Conservation (phyloP, 202 grass and related monocot genomes). For the Elaeis oleifera region DNA sequence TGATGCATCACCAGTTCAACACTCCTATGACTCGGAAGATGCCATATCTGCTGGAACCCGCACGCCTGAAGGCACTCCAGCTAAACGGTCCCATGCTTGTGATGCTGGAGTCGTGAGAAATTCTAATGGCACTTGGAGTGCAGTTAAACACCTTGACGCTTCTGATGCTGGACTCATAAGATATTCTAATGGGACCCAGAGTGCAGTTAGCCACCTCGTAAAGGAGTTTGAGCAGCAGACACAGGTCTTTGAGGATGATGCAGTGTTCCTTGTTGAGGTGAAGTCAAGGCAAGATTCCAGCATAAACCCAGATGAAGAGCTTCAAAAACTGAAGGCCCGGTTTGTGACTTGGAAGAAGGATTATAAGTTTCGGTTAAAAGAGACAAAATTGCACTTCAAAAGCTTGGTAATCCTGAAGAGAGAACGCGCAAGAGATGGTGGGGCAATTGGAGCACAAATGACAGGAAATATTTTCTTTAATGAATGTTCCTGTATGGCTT, state of each 20-base stretch:
- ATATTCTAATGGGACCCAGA: slow-evolving; percentile 32
- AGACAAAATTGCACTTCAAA: slow-evolving; percentile 56
- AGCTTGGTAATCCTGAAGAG: slow-evolving; percentile 37
- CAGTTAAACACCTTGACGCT: slow-evolving; percentile 34
- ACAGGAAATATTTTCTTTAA: not conserved
- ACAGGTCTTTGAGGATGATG: slow-evolving; percentile 65
- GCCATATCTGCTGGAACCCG: slow-evolving; percentile 47
- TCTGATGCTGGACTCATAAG: slow-evolving; percentile 23
- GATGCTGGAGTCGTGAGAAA: slow-evolving; percentile 29
- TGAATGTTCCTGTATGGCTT: too few relatives aligned
- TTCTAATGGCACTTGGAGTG: slow-evolving; percentile 29
- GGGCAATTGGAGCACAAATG: slow-evolving; percentile 68
- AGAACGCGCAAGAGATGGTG: slow-evolving; percentile 84
- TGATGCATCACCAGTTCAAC: slow-evolving; percentile 38
- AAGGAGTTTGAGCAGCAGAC: slow-evolving; percentile 74
- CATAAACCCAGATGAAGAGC: slow-evolving; percentile 65
- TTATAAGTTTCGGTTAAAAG: slow-evolving; percentile 75
- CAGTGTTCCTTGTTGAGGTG: slow-evolving; percentile 47
- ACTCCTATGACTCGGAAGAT: slow-evolving; percentile 59
- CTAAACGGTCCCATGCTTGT: slow-evolving; percentile 20
- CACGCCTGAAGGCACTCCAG: slow-evolving; percentile 37
- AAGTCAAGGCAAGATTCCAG: slow-evolving; percentile 44
- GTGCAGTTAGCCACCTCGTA: slow-evolving; percentile 52
- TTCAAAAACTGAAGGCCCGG: slow-evolving; percentile 62
- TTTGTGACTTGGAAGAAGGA: slow-evolving; percentile 93